Percentiles rank a stretch among this genome's conserved stretches.
Evolutionary conservation across 2,329 filamentous ascomycete species (phyloP).

Genomic region (Colletotrichum spaethianum): DNA sequence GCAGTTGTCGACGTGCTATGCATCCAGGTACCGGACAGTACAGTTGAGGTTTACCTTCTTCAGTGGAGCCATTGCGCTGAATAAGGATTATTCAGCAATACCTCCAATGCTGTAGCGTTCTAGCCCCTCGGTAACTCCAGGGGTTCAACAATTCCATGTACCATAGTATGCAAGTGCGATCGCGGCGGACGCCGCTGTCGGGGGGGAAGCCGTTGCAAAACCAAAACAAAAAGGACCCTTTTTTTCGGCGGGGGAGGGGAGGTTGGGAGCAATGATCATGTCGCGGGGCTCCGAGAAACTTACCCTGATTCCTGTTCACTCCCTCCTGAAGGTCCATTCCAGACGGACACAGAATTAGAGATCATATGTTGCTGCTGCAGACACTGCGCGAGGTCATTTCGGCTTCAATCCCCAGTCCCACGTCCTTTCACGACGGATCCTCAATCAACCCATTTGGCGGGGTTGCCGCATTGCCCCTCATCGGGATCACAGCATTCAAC

Average conservation of each 20-base stretch:
- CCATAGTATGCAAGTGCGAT: conserved; percentile 24
- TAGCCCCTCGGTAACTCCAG: background rate
- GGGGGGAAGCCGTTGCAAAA: background rate
- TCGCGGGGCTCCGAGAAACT: background rate
- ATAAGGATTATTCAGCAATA: background rate
- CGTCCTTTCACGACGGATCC: background rate
- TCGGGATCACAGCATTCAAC: conserved; percentile 1
- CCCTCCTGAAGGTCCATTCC: background rate
- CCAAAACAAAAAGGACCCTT: background rate
- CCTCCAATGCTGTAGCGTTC: background rate
- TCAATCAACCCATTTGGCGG: background rate
- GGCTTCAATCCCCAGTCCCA: background rate
- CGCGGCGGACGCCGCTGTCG: conserved; percentile 19
- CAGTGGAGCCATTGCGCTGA: background rate
- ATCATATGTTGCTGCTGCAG: background rate
- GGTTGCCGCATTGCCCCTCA: conserved; percentile 18
- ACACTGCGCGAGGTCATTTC: background rate
- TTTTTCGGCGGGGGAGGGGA: conserved; percentile 7
- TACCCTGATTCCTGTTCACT: background rate
- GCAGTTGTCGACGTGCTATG: background rate
- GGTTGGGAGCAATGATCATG: background rate
- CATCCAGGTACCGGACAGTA: too few species aligned
- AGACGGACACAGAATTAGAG: background rate
- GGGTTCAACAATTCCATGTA: background rate
- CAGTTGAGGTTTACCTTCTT: background rate